A percentile compares a stretch with the other conserved stretches of the same genome.
These are phyloP conservation scores for Trypanosomatidae sp. DNA, from an alignment of 208 protist species.

Conservation along the genomic window DNA sequence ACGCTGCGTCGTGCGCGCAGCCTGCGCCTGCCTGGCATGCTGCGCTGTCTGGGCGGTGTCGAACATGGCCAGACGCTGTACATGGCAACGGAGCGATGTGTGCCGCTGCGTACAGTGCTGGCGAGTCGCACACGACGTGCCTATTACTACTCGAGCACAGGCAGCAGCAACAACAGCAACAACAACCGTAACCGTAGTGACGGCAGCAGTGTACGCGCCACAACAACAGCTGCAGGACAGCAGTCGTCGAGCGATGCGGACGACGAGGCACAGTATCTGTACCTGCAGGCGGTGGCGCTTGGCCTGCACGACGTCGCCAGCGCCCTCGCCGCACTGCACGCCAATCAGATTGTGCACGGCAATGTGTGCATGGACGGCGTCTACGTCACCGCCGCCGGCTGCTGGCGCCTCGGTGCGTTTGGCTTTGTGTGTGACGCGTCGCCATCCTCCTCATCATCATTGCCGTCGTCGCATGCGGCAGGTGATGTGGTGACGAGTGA, in stretches of 20 bases:
- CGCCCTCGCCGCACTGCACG: slow-evolving; percentile 52
- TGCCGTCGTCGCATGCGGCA: too few species aligned
- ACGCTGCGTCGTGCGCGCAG: slow-evolving; percentile 60
- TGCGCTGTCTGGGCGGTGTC: slow-evolving; percentile 46
- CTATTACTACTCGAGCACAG: slow-evolving; percentile 9
- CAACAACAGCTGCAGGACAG: neutral
- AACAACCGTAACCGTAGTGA: neutral
- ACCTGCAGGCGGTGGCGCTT: slow-evolving; percentile 23
- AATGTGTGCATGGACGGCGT: slow-evolving; percentile 56
- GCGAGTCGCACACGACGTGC: slow-evolving; percentile 6
- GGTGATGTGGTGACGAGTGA: neutral
- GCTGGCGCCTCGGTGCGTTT: slow-evolving; percentile 77
- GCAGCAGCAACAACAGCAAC: neutral
- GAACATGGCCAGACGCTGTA: slow-evolving; percentile 68
- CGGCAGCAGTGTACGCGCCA: neutral
- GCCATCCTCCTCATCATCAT: too few species aligned
- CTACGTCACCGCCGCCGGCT: slow-evolving; percentile 44
- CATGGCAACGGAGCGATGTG: slow-evolving; percentile 69
- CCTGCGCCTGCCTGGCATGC: slow-evolving; percentile 53
- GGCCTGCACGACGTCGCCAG: slow-evolving; percentile 34
- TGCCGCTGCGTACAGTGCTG: slow-evolving; percentile 31
- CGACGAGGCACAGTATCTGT: too few species aligned
- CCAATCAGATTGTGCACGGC: slow-evolving; percentile 62
- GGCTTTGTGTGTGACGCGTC: too few species aligned
- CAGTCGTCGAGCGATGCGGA: slow-evolving; percentile 3